Conservation (phyloP, 1,284 basidiomycete genomes). For the Leccinum subatratum region DNA sequence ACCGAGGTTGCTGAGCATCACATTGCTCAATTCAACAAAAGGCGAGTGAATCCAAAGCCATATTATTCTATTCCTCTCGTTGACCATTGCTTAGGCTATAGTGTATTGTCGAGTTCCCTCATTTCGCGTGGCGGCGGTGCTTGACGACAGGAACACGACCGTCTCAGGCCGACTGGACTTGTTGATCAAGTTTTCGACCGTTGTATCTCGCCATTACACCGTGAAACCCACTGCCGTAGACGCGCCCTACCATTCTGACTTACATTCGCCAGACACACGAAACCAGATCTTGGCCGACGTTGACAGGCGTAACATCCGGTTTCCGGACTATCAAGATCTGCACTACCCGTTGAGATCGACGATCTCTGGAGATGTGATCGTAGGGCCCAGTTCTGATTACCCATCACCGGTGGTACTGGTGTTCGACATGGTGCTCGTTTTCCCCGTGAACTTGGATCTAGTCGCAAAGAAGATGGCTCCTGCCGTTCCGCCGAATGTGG, state of each 20-base stretch:
- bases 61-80: constrained; percentile 4
- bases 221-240: constrained; percentile 43
- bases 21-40: constrained; percentile 37
- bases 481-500: constrained; percentile 23
- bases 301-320: constrained; percentile 40
- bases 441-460: constrained; percentile 53
- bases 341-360: constrained; percentile 46
- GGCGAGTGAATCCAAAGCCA: constrained; percentile 23
- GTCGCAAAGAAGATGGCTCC: constrained; percentile 35
- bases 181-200: constrained; percentile 40
- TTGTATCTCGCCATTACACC: constrained; percentile 32
- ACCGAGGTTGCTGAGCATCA: constrained; percentile 33
- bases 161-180: constrained; percentile 56
- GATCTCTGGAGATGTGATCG: constrained; percentile 40
- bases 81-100: constrained; percentile 13
- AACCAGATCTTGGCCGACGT: constrained; percentile 44
- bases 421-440: constrained; percentile 56
- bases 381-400: constrained; percentile 15
- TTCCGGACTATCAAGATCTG: constrained; percentile 46
- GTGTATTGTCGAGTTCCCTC: constrained; percentile 20
- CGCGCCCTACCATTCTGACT: constrained; percentile 51
- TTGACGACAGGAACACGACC: constrained; percentile 45
- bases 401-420: constrained; percentile 43
- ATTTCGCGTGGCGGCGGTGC: constrained; percentile 49
- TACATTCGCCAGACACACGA: constrained; percentile 34